Conservation (phyloP, 495 filamentous ascomycete genomes). For the Aspergillus campestris region DNA sequence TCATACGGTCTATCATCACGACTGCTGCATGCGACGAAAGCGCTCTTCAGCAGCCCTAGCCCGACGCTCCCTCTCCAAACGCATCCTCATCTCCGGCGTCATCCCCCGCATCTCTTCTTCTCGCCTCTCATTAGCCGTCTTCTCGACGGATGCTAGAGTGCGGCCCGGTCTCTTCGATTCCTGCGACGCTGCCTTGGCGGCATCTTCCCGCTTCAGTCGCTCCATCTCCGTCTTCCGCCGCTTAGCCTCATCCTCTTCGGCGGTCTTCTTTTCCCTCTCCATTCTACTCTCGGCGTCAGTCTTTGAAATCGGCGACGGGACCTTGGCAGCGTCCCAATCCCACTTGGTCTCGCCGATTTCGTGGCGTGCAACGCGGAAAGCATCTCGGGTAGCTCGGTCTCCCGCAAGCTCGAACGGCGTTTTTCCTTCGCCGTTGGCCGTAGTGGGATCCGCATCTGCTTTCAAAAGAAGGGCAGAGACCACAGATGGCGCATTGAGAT, state of each 20-base stretch:
- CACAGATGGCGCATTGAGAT: constrained; percentile 62
- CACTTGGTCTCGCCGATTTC: constrained; percentile 70
- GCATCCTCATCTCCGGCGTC: constrained; percentile 74
- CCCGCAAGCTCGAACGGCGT: constrained; percentile 82
- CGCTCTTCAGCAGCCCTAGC: constrained; percentile 85
- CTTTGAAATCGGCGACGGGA: constrained; percentile 61
- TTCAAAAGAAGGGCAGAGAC: constrained; percentile 70
- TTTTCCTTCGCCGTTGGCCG: constrained; percentile 55
- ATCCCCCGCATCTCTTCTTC: constrained; percentile 77
- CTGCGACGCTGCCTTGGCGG: constrained; percentile 38
- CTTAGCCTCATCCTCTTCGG: constrained; percentile 46
- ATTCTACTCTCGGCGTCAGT: constrained; percentile 59
- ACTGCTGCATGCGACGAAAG: constrained; percentile 52
- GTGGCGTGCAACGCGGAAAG: constrained; percentile 78
- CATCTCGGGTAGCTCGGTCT: constrained; percentile 78
- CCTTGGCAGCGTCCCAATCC: constrained; percentile 69
- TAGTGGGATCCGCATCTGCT: constrained; percentile 63
- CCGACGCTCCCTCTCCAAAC: constrained; percentile 70
- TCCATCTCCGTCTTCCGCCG: constrained; percentile 55
- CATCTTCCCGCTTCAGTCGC: constrained; percentile 59
- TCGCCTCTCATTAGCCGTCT: constrained; percentile 64
- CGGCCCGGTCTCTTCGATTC: constrained; percentile 33
- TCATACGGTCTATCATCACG: constrained; percentile 3
- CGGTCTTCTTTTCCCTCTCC: constrained; percentile 49
- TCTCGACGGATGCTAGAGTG: constrained; percentile 45